These are phyloP conservation scores for Lunularia cruciata DNA, from an alignment of 225 moss, liverwort and hornwort genomes.

Conservation along the genomic window DNA sequence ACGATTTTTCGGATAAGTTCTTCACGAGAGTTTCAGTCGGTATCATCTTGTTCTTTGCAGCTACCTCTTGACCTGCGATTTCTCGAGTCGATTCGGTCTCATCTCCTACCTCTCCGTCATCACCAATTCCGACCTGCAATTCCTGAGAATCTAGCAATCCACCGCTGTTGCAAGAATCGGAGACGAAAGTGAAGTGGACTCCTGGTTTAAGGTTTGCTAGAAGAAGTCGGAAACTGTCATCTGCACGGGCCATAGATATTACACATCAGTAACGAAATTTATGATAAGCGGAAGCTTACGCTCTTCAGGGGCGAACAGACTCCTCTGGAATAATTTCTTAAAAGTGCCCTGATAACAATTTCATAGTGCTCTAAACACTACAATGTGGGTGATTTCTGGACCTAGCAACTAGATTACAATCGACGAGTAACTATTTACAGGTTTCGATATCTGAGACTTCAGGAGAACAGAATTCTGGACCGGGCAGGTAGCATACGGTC, in stretches of 20 bases:
- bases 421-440: too few species aligned
- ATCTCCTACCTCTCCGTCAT: conserved; percentile 19
- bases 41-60: conserved; percentile 33
- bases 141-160: conserved; percentile 68
- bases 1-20: conserved; percentile 44
- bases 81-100: background rate
- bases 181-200: conserved; percentile 70
- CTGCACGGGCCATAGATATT: conserved; percentile 37
- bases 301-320: too few species aligned
- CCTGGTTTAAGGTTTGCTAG: conserved; percentile 59
- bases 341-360: too few species aligned
- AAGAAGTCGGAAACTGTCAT: conserved; percentile 70
- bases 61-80: conserved; percentile 12
- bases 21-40: conserved; percentile 39
- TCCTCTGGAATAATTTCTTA: too few species aligned
- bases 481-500: too few species aligned
- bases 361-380: too few species aligned
- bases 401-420: too few species aligned
- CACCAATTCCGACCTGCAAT: conserved; percentile 60
- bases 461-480: too few species aligned
- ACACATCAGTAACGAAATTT: too few species aligned
- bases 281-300: too few species aligned
- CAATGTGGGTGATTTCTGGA: too few species aligned
- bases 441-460: too few species aligned
- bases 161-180: conserved; percentile 85